Evolutionary conservation across 148 eudicot genomes (phyloP).

Genomic region (Bassia scoparia): DNA sequence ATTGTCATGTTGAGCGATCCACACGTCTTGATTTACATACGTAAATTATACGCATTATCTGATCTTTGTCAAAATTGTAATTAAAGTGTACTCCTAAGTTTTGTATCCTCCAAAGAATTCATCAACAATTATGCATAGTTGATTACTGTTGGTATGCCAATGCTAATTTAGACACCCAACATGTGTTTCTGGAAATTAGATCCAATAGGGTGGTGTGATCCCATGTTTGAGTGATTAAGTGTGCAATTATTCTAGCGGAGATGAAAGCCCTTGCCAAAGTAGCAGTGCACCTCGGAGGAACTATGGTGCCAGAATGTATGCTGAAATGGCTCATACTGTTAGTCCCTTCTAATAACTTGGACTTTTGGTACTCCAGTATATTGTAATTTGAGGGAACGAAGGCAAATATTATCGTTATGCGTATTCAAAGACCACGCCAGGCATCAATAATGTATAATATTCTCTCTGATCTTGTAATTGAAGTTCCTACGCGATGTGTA

Average conservation of each 20-base stretch:
- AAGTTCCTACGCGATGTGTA: not conserved
- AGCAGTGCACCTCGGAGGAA: slow-evolving; percentile 64
- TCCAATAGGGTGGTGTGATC: slow-evolving; percentile 97
- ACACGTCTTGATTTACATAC: too few species aligned
- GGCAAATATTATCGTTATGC: not conserved
- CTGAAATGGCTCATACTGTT: slow-evolving; percentile 61
- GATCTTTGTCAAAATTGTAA: too few species aligned
- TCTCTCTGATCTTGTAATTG: not conserved
- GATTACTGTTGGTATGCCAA: too few species aligned
- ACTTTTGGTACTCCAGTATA: not conserved
- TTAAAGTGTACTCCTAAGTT: too few species aligned
- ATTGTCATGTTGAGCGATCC: too few species aligned
- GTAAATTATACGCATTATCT: not conserved
- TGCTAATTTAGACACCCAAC: not conserved
- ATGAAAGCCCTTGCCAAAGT: slow-evolving; percentile 66
- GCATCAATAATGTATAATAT: slow-evolving; percentile 7
- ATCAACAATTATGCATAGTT: too few species aligned
- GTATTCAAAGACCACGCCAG: slow-evolving; percentile 6
- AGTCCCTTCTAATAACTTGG: slow-evolving; percentile 65
- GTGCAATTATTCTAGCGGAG: slow-evolving; percentile 62
- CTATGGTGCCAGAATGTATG: slow-evolving; percentile 86
- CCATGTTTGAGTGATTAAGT: slow-evolving; percentile 77
- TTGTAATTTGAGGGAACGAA: not conserved
- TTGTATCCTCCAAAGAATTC: too few species aligned
- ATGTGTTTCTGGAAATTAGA: slow-evolving; percentile 38